Percentiles rank a stretch among this genome's conserved stretches.
phyloP scores from a whole-genome alignment of 129 eudicot species.

The Artemisia argyi region DNA sequence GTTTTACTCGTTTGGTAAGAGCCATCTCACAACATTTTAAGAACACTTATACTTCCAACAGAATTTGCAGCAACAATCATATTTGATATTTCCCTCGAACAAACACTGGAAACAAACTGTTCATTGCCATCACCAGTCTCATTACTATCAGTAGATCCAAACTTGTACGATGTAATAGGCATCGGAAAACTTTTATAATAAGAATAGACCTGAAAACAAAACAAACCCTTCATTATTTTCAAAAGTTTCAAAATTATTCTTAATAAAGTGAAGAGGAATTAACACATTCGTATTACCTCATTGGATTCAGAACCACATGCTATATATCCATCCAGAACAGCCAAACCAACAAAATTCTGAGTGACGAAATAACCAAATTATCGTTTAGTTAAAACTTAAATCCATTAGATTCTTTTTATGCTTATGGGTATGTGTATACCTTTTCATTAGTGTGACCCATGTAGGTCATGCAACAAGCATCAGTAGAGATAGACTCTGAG shows the following conservation, averaged over 20 bases:
- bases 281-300: slow-evolving; percentile 42
- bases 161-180: slow-evolving; percentile 56
- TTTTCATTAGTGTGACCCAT: slow-evolving; percentile 63
- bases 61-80: slow-evolving; percentile 66
- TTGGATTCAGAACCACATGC: slow-evolving; percentile 82
- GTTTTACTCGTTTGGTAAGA: neutral
- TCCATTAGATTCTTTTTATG: too few relatives aligned
- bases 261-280: neutral
- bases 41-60: slow-evolving; percentile 42
- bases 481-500: slow-evolving; percentile 23
- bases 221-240: neutral
- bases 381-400: too few relatives aligned
- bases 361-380: neutral
- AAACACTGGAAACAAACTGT: slow-evolving; percentile 65
- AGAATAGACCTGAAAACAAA: slow-evolving; percentile 43
- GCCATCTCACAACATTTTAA: slow-evolving; percentile 41
- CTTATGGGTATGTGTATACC: slow-evolving; percentile 22
- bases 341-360: slow-evolving; percentile 78
- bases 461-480: slow-evolving; percentile 57
- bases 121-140: slow-evolving; percentile 10
- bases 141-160: slow-evolving; percentile 22
- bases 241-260: neutral
- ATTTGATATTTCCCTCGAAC: slow-evolving; percentile 58
- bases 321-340: slow-evolving; percentile 69
- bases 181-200: slow-evolving; percentile 56